Conservation (phyloP, 345 rosid genomes). For the Theobroma cacao region DNA sequence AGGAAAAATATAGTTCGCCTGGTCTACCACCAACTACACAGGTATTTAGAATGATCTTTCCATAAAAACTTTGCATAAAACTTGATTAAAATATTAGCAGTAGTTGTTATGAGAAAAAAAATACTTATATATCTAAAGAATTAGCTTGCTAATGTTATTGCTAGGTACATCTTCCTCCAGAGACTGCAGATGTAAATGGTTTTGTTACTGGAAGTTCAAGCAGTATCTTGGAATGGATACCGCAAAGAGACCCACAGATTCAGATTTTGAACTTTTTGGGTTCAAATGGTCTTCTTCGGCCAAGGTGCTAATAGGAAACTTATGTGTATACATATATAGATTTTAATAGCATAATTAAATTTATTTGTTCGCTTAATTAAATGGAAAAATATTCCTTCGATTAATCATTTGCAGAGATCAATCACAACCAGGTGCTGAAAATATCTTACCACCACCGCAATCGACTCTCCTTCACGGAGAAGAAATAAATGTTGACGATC, state of each 20-base stretch:
- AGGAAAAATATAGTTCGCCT: slow-evolving; percentile 13
- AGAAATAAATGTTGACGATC: neutral
- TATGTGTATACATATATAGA: neutral
- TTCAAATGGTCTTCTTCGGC: slow-evolving; percentile 33
- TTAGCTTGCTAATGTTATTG: neutral
- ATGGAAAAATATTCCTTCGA: neutral
- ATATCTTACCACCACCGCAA: neutral
- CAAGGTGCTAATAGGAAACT: slow-evolving; percentile 20
- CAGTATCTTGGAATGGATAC: slow-evolving; percentile 27
- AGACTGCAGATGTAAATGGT: slow-evolving; percentile 8
- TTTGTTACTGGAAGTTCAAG: slow-evolving; percentile 19
- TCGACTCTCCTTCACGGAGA: neutral
- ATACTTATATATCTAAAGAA: neutral
- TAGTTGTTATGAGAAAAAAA: neutral
- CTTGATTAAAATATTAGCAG: neutral
- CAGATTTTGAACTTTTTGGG: slow-evolving; percentile 29
- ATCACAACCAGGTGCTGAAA: neutral
- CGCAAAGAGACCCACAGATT: slow-evolving; percentile 29
- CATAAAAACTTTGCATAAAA: neutral
- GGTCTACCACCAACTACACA: neutral
- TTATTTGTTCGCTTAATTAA: neutral
- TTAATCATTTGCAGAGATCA: slow-evolving; percentile 1
- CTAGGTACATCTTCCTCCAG: slow-evolving; percentile 22
- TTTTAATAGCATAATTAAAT: neutral
- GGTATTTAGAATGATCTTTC: neutral